phyloP scores from a whole-genome alignment of 305 asterid genomes.

The Withania somnifera region DNA sequence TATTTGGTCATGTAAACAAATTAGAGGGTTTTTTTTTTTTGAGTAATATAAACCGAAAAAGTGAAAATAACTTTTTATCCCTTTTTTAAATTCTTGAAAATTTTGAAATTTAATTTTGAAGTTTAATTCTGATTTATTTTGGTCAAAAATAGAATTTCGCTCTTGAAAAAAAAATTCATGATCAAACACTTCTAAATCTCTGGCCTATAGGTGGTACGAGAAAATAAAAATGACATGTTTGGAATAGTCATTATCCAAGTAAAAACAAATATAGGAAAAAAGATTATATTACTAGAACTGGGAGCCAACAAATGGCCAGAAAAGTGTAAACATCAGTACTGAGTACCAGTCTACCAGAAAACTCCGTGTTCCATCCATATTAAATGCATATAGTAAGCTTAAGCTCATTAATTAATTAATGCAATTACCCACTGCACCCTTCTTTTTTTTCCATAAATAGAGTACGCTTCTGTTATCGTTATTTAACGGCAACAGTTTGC shows the following conservation, averaged over 20 bases:
- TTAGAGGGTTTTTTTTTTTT: too few species aligned
- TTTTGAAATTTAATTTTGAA: too few species aligned
- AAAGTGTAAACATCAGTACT: not conserved
- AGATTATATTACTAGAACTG: not conserved
- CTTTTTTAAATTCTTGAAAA: too few species aligned
- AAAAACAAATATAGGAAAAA: not conserved
- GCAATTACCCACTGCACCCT: not conserved
- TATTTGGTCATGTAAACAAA: too few species aligned
- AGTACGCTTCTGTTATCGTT: not conserved
- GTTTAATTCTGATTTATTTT: too few species aligned
- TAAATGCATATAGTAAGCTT: not conserved
- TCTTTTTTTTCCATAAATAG: not conserved
- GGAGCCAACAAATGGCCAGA: not conserved
- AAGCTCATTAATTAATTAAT: not conserved
- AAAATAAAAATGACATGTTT: not conserved
- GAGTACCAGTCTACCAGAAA: not conserved
- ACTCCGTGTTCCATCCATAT: not conserved
- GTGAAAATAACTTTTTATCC: too few species aligned
- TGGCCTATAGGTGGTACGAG: not conserved
- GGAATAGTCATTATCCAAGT: not conserved
- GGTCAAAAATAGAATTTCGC: too few species aligned
- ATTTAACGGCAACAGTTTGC: not conserved
- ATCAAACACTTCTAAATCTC: not conserved
- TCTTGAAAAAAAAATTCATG: too few species aligned
- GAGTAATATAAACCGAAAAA: too few species aligned